phyloP scores from a whole-genome alignment of 129 eudicot genomes.

The Centrapalus pauciflorus region DNA sequence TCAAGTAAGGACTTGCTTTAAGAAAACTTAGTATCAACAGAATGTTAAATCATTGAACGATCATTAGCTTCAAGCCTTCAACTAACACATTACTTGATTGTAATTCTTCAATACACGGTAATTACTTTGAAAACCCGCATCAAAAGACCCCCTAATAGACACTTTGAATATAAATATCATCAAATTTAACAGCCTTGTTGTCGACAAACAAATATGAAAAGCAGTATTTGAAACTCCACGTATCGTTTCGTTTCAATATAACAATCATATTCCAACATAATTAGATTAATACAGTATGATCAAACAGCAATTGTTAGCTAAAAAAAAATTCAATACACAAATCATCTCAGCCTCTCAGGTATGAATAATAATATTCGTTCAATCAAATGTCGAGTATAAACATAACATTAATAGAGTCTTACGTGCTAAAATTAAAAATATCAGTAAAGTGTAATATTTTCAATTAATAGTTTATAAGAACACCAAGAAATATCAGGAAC shows the following conservation, averaged over 20 bases:
- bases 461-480: not conserved
- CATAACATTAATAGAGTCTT: not conserved
- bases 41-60: no score
- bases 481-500: not conserved
- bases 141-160: no score
- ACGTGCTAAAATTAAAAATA: not conserved
- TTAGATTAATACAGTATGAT: not conserved
- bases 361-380: no score
- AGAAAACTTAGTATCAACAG: no score
- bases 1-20: no score
- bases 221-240: not conserved
- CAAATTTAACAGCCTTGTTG: not conserved
- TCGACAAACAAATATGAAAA: not conserved
- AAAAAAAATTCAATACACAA: not conserved
- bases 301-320: not conserved
- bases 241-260: not conserved
- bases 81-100: no score
- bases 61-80: no score
- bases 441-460: not conserved
- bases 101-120: no score
- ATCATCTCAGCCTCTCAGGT: not conserved
- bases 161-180: not conserved
- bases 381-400: no score
- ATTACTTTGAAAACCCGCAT: no score
- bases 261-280: no score